Evolutionary conservation across 2,329 filamentous ascomycete species (phyloP).

Genomic region (Cordyceps cateniannulata): DNA sequence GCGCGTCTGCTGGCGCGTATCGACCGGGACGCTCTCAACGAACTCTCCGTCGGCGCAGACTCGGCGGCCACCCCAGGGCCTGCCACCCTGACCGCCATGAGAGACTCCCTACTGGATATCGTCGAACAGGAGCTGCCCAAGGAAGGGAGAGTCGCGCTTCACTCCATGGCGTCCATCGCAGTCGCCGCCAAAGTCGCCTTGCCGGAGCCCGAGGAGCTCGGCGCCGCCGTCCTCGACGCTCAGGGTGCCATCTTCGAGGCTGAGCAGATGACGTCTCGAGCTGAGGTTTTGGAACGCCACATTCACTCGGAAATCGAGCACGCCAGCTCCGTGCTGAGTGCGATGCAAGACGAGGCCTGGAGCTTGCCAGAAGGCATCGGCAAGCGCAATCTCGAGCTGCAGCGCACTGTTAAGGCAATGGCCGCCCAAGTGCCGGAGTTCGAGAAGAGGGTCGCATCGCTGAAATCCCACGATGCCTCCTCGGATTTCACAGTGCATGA

Average conservation of each 20-base stretch:
- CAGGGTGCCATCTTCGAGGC: conserved; percentile 47
- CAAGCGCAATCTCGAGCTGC: conserved; percentile 67
- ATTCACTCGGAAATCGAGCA: conserved; percentile 43
- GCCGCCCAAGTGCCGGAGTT: conserved; percentile 58
- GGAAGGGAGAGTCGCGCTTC: conserved; percentile 50
- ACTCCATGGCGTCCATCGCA: conserved; percentile 49
- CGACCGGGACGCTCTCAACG: conserved; percentile 52
- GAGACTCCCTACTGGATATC: conserved; percentile 41
- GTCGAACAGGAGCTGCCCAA: conserved; percentile 48
- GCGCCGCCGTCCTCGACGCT: conserved; percentile 46
- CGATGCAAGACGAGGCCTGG: conserved; percentile 41
- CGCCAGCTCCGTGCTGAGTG: conserved; percentile 32
- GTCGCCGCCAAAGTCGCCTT: conserved; percentile 43
- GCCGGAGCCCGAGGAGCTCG: conserved; percentile 43
- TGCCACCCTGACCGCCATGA: conserved; percentile 21
- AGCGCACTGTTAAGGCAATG: conserved; percentile 62
- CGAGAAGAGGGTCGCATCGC: conserved; percentile 39
- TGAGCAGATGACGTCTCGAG: conserved; percentile 49
- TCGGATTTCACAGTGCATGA: conserved; percentile 48
- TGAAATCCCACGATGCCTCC: conserved; percentile 29
- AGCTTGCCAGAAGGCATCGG: conserved; percentile 52
- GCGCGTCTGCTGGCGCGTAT: conserved; percentile 49
- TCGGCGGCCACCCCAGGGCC: conserved; percentile 21
- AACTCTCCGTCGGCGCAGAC: conserved; percentile 31
- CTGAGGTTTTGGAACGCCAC: conserved; percentile 50